Conservation (phyloP, 2,329 filamentous ascomycete genomes). For the Dryadomyces quercus-mongolicae region DNA sequence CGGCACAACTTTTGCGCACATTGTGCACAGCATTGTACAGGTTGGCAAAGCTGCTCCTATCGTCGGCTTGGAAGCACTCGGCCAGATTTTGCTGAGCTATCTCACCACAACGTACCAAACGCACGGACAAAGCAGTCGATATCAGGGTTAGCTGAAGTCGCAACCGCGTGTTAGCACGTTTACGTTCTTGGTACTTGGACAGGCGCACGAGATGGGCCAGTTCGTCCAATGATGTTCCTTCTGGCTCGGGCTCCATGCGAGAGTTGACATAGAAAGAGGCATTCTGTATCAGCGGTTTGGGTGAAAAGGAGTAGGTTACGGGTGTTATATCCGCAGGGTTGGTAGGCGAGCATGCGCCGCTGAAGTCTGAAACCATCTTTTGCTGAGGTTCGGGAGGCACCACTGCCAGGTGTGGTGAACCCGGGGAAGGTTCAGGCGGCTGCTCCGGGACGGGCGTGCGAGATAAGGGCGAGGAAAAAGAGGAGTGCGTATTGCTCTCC, state of each 20-base stretch:
- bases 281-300: slow-evolving; percentile 50
- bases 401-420: not conserved
- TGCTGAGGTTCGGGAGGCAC: not conserved
- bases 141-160: slow-evolving; percentile 64
- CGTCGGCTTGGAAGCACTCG: slow-evolving; percentile 65
- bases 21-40: slow-evolving; percentile 70
- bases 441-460: not conserved
- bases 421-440: not conserved
- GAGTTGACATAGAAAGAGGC: slow-evolving; percentile 54
- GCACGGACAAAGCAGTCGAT: slow-evolving; percentile 61
- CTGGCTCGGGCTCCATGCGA: slow-evolving; percentile 45
- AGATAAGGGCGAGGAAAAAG: not conserved
- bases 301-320: slow-evolving; percentile 25
- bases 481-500: not conserved
- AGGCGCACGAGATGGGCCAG: slow-evolving; percentile 67
- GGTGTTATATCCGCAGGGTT: slow-evolving; percentile 29
- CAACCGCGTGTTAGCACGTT: slow-evolving; percentile 59
- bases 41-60: slow-evolving; percentile 64
- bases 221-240: slow-evolving; percentile 62
- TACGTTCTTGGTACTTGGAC: slow-evolving; percentile 72
- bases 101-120: slow-evolving; percentile 62
- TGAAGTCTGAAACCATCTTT: not conserved
- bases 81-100: slow-evolving; percentile 64
- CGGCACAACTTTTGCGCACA: slow-evolving; percentile 65
- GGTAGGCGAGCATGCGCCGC: slow-evolving; percentile 16